Percentiles rank a stretch among this genome's conserved stretches.
Evolutionary conservation across 306 rosid species (phyloP).

Genomic region (Citrullus colocynthis): DNA sequence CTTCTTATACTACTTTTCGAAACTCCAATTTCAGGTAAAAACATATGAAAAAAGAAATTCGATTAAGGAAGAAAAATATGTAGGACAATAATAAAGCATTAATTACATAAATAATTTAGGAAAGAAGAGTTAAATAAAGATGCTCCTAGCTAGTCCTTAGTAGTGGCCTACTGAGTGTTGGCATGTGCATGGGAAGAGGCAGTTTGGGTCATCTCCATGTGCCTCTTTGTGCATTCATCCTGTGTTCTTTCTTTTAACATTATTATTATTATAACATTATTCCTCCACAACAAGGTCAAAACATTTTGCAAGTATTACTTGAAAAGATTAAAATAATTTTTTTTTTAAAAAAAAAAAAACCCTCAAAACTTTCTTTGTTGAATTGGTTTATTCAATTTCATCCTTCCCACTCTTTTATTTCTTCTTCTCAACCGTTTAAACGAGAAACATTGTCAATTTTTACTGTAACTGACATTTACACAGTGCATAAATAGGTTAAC

Average conservation of each 20-base stretch:
- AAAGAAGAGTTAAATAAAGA: neutral
- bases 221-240: neutral
- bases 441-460: too few relatives aligned
- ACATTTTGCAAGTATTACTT: neutral
- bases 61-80: neutral
- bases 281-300: neutral
- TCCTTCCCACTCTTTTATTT: too few relatives aligned
- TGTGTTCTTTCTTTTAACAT: neutral
- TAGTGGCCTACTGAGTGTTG: neutral
- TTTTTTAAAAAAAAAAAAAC: too few relatives aligned
- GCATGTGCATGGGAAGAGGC: conserved; percentile 5
- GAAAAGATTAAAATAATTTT: too few relatives aligned
- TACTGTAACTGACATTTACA: too few relatives aligned
- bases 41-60: fast-evolving
- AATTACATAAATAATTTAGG: neutral
- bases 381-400: neutral
- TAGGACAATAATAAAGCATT: neutral
- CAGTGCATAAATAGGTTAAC: too few relatives aligned
- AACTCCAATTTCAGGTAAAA: neutral
- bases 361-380: neutral
- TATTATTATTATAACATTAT: neutral
- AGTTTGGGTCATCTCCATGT: conserved; percentile 4
- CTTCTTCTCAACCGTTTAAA: too few relatives aligned
- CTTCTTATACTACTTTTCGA: neutral
- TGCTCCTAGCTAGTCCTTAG: neutral